Base-by-base conservation (phyloP, 768 basidiomycete species). In the Pulveroboletus sp. region DNA sequence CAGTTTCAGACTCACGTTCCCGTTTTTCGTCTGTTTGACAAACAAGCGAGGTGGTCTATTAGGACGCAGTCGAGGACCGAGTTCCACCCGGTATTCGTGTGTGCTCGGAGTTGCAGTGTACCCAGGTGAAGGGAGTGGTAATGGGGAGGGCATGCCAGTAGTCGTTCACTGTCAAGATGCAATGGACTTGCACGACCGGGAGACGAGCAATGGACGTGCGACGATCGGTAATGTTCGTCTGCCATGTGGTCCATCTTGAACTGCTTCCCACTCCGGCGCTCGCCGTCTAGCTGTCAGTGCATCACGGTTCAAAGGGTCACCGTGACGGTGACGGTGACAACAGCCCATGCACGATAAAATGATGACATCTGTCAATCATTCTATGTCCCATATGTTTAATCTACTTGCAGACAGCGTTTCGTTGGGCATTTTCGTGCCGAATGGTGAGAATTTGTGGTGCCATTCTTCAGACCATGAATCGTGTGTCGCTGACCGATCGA, bases 11-110 rank as follows among this genome's bases (percentile, higher is more conserved):
- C 70, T 72, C 26, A 77, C 67, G 29, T 72, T 74, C 5, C 82
- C 79, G 42, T 70, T 73, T 61, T 74, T 82, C 3, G 81, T 76
- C 51, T 78, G 74, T 63, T 87, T 87, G 45, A 79, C 69, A 55
- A 82, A 84, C 45, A 71, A 72, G 6, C 76, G 75, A 16, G 71
- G 64, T 4, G 74, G 73, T 24, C 77, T 67, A 51, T 54, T 63
- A 12, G 63, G 53, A 5, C 70, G 68, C 30, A 65, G 49, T 7
- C 73, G 69, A 29, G 71, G 71, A 23, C 65, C 72, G 24, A 78
- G 63, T 9, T 81, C 76, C 43, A 85, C 59, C 4, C 76, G 76
- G 50, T 73, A 77, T 61, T 85, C 84, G 50, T 74, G 67, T 23
- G 71, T 58, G 22, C 72, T 75, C 1, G 83, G 83, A 53, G 80